Evolutionary conservation across 345 rosid genomes (phyloP).

Genomic region (Citrus australasica): DNA sequence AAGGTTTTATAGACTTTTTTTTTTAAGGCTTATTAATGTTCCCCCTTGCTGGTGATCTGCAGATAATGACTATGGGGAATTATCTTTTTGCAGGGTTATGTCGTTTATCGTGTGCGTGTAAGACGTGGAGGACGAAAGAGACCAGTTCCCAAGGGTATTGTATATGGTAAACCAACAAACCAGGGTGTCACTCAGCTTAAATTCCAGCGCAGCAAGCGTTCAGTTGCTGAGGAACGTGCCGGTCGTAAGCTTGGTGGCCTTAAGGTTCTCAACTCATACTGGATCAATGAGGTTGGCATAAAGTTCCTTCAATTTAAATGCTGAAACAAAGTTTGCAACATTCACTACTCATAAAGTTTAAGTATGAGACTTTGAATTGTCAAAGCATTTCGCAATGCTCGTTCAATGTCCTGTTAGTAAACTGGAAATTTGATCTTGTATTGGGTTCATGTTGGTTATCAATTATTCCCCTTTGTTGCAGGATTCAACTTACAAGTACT

Average conservation of each 20-base stretch:
- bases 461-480: neutral
- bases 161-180: conserved; percentile 85
- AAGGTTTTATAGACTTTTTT: neutral
- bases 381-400: neutral
- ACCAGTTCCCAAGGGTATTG: conserved; percentile 86
- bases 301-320: neutral
- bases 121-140: conserved; percentile 92
- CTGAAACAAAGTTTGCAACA: neutral
- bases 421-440: neutral
- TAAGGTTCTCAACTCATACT: conserved; percentile 77
- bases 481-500: conserved; percentile 88
- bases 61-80: neutral
- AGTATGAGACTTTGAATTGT: neutral
- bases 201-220: conserved; percentile 80
- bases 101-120: conserved; percentile 76
- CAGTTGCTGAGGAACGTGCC: conserved; percentile 86
- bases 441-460: neutral
- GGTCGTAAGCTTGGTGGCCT: conserved; percentile 74
- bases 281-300: conserved; percentile 70
- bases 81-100: conserved; percentile 48
- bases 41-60: neutral
- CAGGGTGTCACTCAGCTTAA: conserved; percentile 90
- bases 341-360: neutral
- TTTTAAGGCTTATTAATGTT: neutral
- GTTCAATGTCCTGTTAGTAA: neutral